phyloP scores from a whole-genome alignment of 2,329 filamentous ascomycete species.

The Fusarium hainanense region DNA sequence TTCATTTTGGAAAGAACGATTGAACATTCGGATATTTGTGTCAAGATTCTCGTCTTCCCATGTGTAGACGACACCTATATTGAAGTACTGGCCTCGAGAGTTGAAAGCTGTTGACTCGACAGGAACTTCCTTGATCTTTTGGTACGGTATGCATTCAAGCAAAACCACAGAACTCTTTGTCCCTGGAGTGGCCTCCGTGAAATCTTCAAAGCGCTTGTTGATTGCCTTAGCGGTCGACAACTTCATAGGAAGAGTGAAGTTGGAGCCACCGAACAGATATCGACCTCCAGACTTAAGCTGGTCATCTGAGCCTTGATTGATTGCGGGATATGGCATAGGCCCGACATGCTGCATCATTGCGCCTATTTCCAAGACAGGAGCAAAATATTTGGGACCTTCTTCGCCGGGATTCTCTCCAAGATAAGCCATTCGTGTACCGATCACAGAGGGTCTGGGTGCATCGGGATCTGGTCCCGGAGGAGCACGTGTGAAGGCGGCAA shows the following conservation, averaged over 20 bases:
- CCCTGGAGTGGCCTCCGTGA: constrained; percentile 26
- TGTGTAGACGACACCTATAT: constrained; percentile 34
- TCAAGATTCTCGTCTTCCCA: constrained; percentile 34
- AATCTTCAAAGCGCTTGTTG: constrained; percentile 27
- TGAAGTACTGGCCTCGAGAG: constrained; percentile 41
- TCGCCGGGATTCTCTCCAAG: constrained; percentile 34
- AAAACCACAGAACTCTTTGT: constrained; percentile 29
- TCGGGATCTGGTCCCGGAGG: constrained; percentile 38
- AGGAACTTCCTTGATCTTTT: constrained; percentile 25
- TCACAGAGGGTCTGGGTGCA: constrained; percentile 30
- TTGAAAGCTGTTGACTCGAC: constrained; percentile 40
- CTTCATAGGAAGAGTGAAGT: constrained; percentile 55
- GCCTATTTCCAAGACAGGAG: constrained; percentile 51
- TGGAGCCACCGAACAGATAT: constrained; percentile 56
- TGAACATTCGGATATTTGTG: constrained; percentile 36
- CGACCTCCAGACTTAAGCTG: constrained; percentile 53
- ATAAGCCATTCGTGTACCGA: constrained; percentile 34
- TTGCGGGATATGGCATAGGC: constrained; percentile 55
- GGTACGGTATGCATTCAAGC: constrained; percentile 37
- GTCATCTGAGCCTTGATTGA: constrained; percentile 54
- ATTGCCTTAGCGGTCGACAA: constrained; percentile 39
- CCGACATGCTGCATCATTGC: constrained; percentile 52
- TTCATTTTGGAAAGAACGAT: constrained; percentile 34
- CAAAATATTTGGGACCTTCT: constrained; percentile 47
- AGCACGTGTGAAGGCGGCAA: constrained; percentile 28